Conservation (phyloP, 768 basidiomycete species). For the Termitomyces sp. region DNA sequence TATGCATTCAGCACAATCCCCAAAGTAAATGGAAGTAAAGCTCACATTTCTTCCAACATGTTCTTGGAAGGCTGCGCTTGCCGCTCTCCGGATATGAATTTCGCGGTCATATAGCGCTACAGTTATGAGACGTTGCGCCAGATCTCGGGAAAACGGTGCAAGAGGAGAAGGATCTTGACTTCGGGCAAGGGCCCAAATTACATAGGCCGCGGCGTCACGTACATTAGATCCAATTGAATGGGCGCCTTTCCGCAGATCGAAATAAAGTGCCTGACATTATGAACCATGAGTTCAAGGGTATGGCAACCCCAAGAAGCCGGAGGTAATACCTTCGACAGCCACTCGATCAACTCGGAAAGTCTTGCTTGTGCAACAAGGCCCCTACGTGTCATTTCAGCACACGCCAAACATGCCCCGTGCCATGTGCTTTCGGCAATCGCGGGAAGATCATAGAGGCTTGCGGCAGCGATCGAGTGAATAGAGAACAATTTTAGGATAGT, state of each 20-base stretch:
- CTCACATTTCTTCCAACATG: constrained; percentile 89
- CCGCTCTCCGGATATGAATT: constrained; percentile 89
- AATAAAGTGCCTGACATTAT: constrained; percentile 69
- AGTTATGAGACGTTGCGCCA: constrained; percentile 70
- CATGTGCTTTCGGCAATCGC: constrained; percentile 81
- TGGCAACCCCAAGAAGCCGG: not conserved
- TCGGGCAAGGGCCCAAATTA: constrained; percentile 90
- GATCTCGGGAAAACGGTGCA: constrained; percentile 49
- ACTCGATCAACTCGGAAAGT: constrained; percentile 62
- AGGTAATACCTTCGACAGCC: constrained; percentile 68
- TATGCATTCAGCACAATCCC: not conserved
- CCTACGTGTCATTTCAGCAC: constrained; percentile 88
- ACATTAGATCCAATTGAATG: constrained; percentile 94
- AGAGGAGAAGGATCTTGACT: constrained; percentile 57
- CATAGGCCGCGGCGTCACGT: constrained; percentile 91
- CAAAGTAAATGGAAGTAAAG: constrained; percentile 1
- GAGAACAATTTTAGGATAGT: constrained; percentile 72
- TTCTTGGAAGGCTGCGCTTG: constrained; percentile 97
- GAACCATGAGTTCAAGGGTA: not conserved
- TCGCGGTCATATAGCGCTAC: constrained; percentile 91
- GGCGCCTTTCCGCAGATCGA: constrained; percentile 86
- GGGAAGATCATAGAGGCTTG: constrained; percentile 64
- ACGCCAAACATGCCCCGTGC: constrained; percentile 92
- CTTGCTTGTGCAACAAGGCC: constrained; percentile 57
- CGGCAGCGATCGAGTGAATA: constrained; percentile 63